Evolutionary conservation across 352 stramenopile genomes (phyloP).

Genomic region (Phytophthora meadii): DNA sequence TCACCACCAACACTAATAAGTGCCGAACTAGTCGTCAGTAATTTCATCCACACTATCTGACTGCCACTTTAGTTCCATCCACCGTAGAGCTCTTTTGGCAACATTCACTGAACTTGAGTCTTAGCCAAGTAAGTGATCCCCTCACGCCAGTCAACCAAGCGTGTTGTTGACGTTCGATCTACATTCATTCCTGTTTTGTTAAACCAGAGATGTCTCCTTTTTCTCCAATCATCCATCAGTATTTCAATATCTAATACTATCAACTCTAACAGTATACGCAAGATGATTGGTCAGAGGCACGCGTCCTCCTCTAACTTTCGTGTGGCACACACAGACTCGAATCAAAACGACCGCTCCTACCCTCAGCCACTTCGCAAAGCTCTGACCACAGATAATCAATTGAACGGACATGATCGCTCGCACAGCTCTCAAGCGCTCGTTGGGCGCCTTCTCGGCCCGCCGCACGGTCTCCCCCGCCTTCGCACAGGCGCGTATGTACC

Average conservation of each 20-base stretch:
- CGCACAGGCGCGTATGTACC: constrained; percentile 88
- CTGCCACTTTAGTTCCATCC: no score
- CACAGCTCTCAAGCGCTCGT: constrained; percentile 63
- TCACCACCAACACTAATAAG: no score
- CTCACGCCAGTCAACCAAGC: not conserved
- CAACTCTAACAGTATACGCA: not conserved
- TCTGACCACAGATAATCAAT: constrained; percentile 25
- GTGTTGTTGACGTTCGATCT: constrained; percentile 2
- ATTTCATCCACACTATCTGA: not conserved
- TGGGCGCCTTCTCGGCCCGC: constrained; percentile 31
- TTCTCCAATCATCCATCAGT: constrained; percentile 5
- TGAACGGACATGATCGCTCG: constrained; percentile 51
- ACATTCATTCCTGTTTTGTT: constrained; percentile 31
- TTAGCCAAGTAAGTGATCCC: not conserved
- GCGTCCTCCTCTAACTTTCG: not conserved
- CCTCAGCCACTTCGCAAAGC: constrained; percentile 13
- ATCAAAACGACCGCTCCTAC: not conserved
- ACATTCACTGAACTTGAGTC: not conserved
- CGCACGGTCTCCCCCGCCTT: constrained; percentile 16
- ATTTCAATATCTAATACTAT: constrained; percentile 11
- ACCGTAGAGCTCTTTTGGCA: no score
- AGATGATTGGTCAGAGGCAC: constrained; percentile 25
- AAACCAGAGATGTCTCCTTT: constrained; percentile 7
- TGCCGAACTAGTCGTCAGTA: not conserved
- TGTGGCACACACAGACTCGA: constrained; percentile 19